Evolutionary conservation across 257 asterid species (phyloP).

Genomic region (Lycium ferocissimum): DNA sequence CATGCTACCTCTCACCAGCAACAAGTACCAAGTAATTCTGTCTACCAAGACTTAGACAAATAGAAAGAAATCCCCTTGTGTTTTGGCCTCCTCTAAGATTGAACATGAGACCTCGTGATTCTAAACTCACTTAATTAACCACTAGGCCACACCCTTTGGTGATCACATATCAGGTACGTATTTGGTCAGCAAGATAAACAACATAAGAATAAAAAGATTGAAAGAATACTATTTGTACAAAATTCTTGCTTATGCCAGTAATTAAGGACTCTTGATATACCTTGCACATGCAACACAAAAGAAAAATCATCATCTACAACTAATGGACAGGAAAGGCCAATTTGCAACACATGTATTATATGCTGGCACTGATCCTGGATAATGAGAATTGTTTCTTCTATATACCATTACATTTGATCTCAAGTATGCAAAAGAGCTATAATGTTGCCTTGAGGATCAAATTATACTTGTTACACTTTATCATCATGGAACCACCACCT

Average conservation of each 20-base stretch:
- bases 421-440: conserved; percentile 6
- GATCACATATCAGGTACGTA: too few species aligned
- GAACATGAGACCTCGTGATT: too few species aligned
- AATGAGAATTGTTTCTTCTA: not conserved
- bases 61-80: too few species aligned
- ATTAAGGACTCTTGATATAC: not conserved
- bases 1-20: too few species aligned
- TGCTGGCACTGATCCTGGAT: conserved; percentile 26
- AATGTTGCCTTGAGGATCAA: conserved; percentile 4
- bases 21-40: too few species aligned
- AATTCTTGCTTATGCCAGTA: not conserved
- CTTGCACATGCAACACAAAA: conserved; percentile 15
- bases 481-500: conserved; percentile 99
- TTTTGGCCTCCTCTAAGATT: too few species aligned
- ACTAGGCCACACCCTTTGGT: too few species aligned
- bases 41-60: too few species aligned
- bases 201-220: not conserved
- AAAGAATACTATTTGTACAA: not conserved
- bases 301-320: conserved; percentile 30
- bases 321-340: conserved; percentile 30
- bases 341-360: conserved; percentile 1
- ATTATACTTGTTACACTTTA: conserved; percentile 59
- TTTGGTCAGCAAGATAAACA: not conserved
- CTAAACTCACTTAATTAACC: too few species aligned
- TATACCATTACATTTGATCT: conserved; percentile 12